Base-by-base conservation (phyloP, 495 filamentous ascomycete genomes). In the Penicillium chermesinum region DNA sequence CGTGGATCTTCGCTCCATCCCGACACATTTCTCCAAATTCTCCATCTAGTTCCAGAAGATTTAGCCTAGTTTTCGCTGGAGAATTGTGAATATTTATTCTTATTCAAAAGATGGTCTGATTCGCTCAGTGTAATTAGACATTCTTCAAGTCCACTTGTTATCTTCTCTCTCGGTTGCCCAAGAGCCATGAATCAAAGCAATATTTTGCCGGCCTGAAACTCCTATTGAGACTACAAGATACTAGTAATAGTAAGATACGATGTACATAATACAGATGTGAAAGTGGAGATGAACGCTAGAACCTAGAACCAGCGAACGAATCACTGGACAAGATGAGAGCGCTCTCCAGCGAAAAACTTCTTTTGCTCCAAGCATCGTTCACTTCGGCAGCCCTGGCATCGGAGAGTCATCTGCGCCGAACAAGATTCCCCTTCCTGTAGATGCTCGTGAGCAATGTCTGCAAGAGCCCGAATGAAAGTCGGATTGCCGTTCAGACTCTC, bases 401-500 rank as follows among this genome's bases (percentile, higher is more conserved):
- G 81, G 49, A 99, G 67, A 2, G 80, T 81, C 87, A 97, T 91
- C 71, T 97, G 94, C 54, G 72, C 70, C 15, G 86, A 91, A 49
- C 83, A 83, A 38, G 74, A 77, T 38, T 80, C 70, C 21, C 82
- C 85, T 51, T 79, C 85, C 47, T 79, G 67, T 41, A 99, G 61
- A 68, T 99, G 94, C 13, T 70, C 62, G 41, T 85, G 83, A 10
- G 90, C 94, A 56, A 99, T 75, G 54, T 94, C 81, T 7, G 91
- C 94, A 19, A 99, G 74, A 3, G 88, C 93, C 52, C 88, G 62
- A 54, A 99, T 97, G 62, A 99, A 99, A 19, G 89, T 80, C 0
- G 84, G 88, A 55, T 79, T 93, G 22, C 87, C 94, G 64, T 99
- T 99, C 61, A 99, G 66, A 61, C 88, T 94, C 71, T 97, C 94